Percentiles rank a stretch among this genome's conserved stretches.
Evolutionary conservation across 2,329 filamentous ascomycete species (phyloP).

Genomic region (Xylogone sp.): DNA sequence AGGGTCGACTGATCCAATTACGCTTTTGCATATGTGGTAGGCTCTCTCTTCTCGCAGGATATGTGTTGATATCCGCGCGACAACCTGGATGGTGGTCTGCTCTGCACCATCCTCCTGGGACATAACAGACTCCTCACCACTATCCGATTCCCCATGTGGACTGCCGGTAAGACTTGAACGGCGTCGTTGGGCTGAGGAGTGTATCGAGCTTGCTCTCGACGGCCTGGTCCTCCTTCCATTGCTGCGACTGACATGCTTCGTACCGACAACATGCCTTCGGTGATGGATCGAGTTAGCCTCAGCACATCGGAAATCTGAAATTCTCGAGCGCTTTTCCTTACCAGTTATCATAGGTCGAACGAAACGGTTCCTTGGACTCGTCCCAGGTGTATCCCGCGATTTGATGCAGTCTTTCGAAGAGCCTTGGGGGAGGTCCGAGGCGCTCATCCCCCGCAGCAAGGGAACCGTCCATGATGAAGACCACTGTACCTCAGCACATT

Average conservation of each 20-base stretch:
- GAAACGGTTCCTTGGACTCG: constrained; percentile 53
- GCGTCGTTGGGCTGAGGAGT: neutral
- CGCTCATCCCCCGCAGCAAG: constrained; percentile 18
- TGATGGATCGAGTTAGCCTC: neutral
- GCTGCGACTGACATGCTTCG: constrained; percentile 27
- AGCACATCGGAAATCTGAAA: neutral
- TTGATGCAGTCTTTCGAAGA: constrained; percentile 70
- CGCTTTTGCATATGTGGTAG: constrained; percentile 74
- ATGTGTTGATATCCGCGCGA: constrained; percentile 81
- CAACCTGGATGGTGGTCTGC: constrained; percentile 42
- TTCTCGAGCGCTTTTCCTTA: constrained; percentile 30
- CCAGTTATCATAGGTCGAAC: constrained; percentile 87
- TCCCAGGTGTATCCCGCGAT: constrained; percentile 76
- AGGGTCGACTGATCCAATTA: constrained; percentile 69
- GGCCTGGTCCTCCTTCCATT: neutral
- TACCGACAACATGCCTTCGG: constrained; percentile 62
- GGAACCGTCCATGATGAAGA: constrained; percentile 20
- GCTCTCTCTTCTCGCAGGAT: constrained; percentile 80
- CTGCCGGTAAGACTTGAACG: neutral
- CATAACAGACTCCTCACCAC: constrained; percentile 19
- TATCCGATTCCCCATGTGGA: constrained; percentile 12
- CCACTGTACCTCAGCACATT: constrained; percentile 3
- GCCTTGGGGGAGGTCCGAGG: constrained; percentile 60
- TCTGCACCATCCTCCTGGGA: constrained; percentile 13
- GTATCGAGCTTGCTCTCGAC: neutral